Evolutionary conservation across 441 rosid genomes (phyloP), one percentile per base, ranked within the genome.

Genomic region (Macaranga tanarius): DNA sequence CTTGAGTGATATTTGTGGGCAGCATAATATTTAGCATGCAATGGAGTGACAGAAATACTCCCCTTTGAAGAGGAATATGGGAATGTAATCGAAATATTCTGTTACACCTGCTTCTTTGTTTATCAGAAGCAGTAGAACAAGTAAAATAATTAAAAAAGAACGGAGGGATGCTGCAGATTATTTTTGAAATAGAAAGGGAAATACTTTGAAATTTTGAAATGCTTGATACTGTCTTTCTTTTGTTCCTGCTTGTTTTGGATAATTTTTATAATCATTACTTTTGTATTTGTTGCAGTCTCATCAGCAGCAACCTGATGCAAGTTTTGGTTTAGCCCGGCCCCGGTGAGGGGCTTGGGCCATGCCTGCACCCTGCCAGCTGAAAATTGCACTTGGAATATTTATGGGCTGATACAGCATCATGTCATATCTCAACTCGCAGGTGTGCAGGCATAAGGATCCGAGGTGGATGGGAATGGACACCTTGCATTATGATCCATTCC

Each of bases 261-360:
- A 15, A 7, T 62, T 54, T 16, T 62, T 1, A 19, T 52, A 51
- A 44, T 16, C n/a, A 17, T 42, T 12, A 7, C 48, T 63, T 62
- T 62, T 70, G 48, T 65, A 52, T 7, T 42, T 75, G 6, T 2
- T 82, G 63, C 85, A 83, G 92, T 79, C 87, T 78, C 85, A 81
- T 83, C 92, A 89, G 77, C 96, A 85, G 75, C 96, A 84, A 79
- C 84, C 84, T 81, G 91, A 91, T 77, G 83, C 89, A 28, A 86
- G 86, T 88, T 89, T 86, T 83, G 97, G 93, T 80, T 84, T 89
- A 79, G 92, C 97, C 87, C 97, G 92, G 92, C 97, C 97, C 92
- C 89, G 90, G n/a, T 89, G 89, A 91, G 92, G 96, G 94, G 94
- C 92, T 79, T 78, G 92, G 91, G 88, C 97, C 83, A 80, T 88